Percentiles rank a stretch among this genome's conserved stretches.
These are phyloP conservation scores for Petunia axillaris DNA, from an alignment of 257 asterid species.

Conservation along the genomic window DNA sequence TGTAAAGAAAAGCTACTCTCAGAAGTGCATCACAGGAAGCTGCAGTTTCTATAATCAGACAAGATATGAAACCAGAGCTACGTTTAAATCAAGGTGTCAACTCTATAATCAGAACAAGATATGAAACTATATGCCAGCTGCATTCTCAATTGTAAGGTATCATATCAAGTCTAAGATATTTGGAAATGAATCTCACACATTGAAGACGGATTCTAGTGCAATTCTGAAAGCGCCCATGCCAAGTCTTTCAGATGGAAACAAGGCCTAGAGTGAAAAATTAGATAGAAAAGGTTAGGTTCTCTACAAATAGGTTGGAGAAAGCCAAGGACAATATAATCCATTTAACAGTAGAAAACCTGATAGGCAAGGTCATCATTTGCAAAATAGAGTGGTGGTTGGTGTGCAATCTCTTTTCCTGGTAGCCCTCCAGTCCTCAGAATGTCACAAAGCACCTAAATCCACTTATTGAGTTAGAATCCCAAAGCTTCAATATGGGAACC, in stretches of 20 bases:
- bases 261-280: constrained; percentile 52
- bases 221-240: constrained; percentile 99
- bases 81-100: not conserved
- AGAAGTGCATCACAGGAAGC: constrained; percentile 20
- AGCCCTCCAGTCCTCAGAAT: constrained; percentile 93
- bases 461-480: constrained; percentile 26
- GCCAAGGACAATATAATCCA: constrained; percentile 11
- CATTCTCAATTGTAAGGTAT: not conserved
- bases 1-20: constrained; percentile 39
- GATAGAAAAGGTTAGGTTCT: constrained; percentile 6
- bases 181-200: constrained; percentile 53
- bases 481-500: constrained; percentile 20
- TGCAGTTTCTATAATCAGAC: not conserved
- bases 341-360: constrained; percentile 59
- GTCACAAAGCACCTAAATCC: constrained; percentile 83
- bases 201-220: constrained; percentile 84
- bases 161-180: constrained; percentile 19
- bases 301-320: not conserved
- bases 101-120: not conserved
- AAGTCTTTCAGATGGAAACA: constrained; percentile 89
- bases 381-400: constrained; percentile 83
- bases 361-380: constrained; percentile 91
- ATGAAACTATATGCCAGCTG: constrained; percentile 6
- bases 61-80: not conserved
- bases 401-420: constrained; percentile 78